Evolutionary conservation across 192 early-diverging fungal genomes (phyloP), one percentile per base, ranked within the genome.

Genomic region (Linnemannia elongata): DNA sequence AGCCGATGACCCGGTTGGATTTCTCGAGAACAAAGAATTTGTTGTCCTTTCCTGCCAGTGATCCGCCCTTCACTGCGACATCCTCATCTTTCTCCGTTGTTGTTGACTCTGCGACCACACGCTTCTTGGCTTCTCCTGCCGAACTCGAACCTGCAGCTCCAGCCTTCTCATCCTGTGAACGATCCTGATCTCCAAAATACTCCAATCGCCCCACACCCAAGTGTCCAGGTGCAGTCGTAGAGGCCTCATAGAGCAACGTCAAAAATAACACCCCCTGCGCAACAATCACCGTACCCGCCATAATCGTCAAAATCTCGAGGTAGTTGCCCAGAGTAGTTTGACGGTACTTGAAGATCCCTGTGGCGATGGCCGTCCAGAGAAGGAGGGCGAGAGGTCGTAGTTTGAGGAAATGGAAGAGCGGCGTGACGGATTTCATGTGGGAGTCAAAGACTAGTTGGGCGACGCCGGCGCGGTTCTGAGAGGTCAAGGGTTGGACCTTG

Each of bases 361-460:
- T 86, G 3, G 84, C 60, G 75, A 86, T 77, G 22, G 84, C 76
- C 0, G 84, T 86, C 84, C 84, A 86, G 60, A 86, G 75, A 0
- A 86, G 22, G 9, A 86, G 33, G n/a, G 79, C 75, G 20, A 81
- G 66, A n/a, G 84, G 84, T 10, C 84, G 78, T n/a, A 86, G 71
- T 60, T 81, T 80, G 57, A 86, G 69, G 24, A 81, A 69, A 22
- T 81, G 73, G 71, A 80, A 86, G 1, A 45, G 10, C 0, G 68
- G 57, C 0, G 84, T 75, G 1, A 86, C 84, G 13, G 74, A 55
- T 13, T 75, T 75, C 78, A 86, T 80, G n/a, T 80, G 78, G 57
- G 30, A 33, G 70, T 80, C 79, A 33, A 86, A 77, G 22, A 86
- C 18, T 1, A 86, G 35, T 22, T 81, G 68, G n/a, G 41, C 45